phyloP scores from a whole-genome alignment of 2,329 filamentous ascomycete species.

The Fusarium sp. region DNA sequence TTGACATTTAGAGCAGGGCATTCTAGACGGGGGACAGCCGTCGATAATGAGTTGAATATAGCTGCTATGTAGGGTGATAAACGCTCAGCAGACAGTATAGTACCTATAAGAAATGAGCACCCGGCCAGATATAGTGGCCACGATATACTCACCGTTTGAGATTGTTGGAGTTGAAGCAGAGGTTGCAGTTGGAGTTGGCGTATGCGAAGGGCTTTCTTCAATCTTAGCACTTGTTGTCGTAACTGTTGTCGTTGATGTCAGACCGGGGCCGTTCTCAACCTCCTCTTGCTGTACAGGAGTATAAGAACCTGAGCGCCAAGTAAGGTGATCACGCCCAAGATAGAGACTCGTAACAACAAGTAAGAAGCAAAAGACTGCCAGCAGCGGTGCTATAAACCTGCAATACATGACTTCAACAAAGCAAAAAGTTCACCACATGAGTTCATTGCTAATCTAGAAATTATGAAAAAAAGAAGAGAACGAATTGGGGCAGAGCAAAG shows the following conservation, averaged over 20 bases:
- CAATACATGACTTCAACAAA: constrained; percentile 19
- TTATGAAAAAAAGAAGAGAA: neutral
- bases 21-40: constrained; percentile 35
- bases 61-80: constrained; percentile 42
- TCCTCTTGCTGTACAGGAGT: neutral
- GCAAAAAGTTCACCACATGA: neutral
- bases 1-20: constrained; percentile 42
- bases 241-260: neutral
- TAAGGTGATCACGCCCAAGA: constrained; percentile 27
- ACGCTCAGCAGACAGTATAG: constrained; percentile 17
- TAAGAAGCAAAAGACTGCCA: constrained; percentile 27
- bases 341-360: constrained; percentile 29
- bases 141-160: constrained; percentile 3
- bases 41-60: constrained; percentile 43
- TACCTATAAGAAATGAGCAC: constrained; percentile 45
- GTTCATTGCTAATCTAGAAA: neutral
- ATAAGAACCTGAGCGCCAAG: constrained; percentile 5
- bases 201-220: neutral
- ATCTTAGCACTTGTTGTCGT: neutral
- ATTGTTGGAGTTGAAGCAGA: neutral
- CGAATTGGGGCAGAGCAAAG: neutral
- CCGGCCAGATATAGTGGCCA: rapidly evolving
- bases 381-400: constrained; percentile 15
- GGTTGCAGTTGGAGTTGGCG: neutral
- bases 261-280: neutral